Conservation (phyloP, 2,329 filamentous ascomycete species). For the Aspergillus cejpii region DNA sequence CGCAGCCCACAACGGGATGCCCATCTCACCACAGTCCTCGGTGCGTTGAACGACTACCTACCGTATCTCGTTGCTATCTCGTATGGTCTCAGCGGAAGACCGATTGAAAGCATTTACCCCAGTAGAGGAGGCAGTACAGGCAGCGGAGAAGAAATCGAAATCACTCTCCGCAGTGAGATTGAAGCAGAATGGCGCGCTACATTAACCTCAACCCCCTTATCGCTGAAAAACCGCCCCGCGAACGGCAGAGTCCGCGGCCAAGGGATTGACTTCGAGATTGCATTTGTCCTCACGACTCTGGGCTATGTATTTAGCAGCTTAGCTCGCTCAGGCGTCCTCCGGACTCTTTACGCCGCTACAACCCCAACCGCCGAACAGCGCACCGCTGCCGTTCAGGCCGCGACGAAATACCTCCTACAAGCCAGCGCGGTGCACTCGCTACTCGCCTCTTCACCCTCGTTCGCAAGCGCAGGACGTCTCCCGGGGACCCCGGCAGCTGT, state of each 20-base stretch:
- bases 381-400: constrained; percentile 61
- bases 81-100: constrained; percentile 56
- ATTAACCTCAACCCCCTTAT: constrained; percentile 54
- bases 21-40: constrained; percentile 63
- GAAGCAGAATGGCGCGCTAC: constrained; percentile 76
- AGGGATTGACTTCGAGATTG: constrained; percentile 75
- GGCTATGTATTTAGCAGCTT: constrained; percentile 67
- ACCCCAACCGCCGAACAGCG: constrained; percentile 62
- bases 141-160: constrained; percentile 57
- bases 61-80: constrained; percentile 77
- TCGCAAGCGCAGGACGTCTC: constrained; percentile 22
- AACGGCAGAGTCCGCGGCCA: constrained; percentile 63
- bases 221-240: constrained; percentile 29
- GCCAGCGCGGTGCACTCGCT: constrained; percentile 73
- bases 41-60: constrained; percentile 67
- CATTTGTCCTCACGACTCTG: constrained; percentile 69
- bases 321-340: constrained; percentile 65
- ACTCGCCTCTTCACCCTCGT: constrained; percentile 52
- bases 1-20: constrained; percentile 58
- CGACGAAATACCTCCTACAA: constrained; percentile 70
- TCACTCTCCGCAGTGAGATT: constrained; percentile 61
- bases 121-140: constrained; percentile 3
- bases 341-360: constrained; percentile 59
- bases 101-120: constrained; percentile 27
- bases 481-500: constrained; percentile 22